Evolutionary conservation across 768 basidiomycete species (phyloP).

Genomic region (Dendrothele bispora): DNA sequence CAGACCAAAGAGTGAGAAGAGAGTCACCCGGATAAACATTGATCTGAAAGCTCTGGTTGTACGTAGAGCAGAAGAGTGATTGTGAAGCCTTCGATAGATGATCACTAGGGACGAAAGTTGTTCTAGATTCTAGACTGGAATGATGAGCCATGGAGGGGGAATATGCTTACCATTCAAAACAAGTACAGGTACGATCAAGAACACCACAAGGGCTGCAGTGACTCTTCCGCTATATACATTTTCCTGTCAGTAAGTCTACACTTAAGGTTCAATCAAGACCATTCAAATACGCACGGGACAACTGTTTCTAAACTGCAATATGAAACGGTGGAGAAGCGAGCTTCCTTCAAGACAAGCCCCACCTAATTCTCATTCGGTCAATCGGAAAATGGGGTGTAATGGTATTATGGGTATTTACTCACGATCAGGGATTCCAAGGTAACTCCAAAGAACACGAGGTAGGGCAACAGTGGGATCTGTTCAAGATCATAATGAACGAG

Average conservation of each 20-base stretch:
- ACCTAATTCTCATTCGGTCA: not conserved
- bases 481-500: not conserved
- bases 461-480: not conserved
- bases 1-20: slow-evolving; percentile 1
- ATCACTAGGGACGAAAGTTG: not conserved
- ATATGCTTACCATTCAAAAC: not conserved
- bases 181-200: not conserved
- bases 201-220: not conserved
- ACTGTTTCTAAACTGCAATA: not conserved
- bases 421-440: slow-evolving; percentile 1
- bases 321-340: not conserved
- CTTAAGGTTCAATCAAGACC: too few species aligned
- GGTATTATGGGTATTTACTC: not conserved
- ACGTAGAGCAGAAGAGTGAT: not conserved
- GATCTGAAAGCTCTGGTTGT: not conserved
- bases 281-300: slow-evolving; percentile 4
- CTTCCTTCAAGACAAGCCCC: not conserved
- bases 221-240: not conserved
- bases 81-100: not conserved
- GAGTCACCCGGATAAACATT: slow-evolving; percentile 3
- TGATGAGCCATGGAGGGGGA: not conserved
- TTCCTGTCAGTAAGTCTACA: not conserved
- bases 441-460: not conserved
- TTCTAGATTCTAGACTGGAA: not conserved
- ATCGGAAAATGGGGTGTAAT: not conserved